A percentile compares a stretch with the other conserved stretches of the same genome.
phyloP scores from a whole-genome alignment of 768 basidiomycete species.

The Heimioporus sp. region DNA sequence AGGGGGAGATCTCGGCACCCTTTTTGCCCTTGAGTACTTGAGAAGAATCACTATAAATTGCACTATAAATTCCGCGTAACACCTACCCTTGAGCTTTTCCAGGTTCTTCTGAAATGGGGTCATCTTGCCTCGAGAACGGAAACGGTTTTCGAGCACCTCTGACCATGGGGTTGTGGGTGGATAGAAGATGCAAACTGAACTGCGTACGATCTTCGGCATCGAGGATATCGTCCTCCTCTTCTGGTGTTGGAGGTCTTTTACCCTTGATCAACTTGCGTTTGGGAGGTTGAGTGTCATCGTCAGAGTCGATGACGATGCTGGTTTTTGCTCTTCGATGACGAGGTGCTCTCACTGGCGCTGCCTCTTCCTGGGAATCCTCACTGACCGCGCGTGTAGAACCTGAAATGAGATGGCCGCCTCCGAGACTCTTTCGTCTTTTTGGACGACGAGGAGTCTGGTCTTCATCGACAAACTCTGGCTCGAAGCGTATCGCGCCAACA shows the following conservation, averaged over 20 bases:
- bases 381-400: constrained; percentile 8
- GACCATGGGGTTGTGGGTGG: not conserved
- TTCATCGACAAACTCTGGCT: constrained; percentile 28
- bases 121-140: constrained; percentile 60
- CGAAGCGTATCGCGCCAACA: constrained; percentile 52
- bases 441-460: constrained; percentile 28
- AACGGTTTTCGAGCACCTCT: constrained; percentile 65
- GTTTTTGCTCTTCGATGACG: constrained; percentile 21
- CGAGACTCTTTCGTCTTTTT: constrained; percentile 15
- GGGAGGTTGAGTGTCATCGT: constrained; percentile 35
- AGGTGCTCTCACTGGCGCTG: constrained; percentile 7
- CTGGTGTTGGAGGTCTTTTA: constrained; percentile 39
- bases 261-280: constrained; percentile 45
- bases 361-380: constrained; percentile 25
- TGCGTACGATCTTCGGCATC: constrained; percentile 54
- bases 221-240: constrained; percentile 38
- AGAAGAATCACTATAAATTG: not conserved
- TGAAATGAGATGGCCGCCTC: constrained; percentile 11
- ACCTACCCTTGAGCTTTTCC: constrained; percentile 62
- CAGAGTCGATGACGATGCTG: constrained; percentile 28
- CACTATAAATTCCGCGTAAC: not conserved
- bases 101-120: constrained; percentile 61
- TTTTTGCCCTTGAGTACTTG: constrained; percentile 39
- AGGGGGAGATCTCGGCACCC: constrained; percentile 36
- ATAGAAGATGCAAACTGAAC: not conserved